phyloP scores from a whole-genome alignment of 352 stramenopile genomes.

The Blastocystis sp. region DNA sequence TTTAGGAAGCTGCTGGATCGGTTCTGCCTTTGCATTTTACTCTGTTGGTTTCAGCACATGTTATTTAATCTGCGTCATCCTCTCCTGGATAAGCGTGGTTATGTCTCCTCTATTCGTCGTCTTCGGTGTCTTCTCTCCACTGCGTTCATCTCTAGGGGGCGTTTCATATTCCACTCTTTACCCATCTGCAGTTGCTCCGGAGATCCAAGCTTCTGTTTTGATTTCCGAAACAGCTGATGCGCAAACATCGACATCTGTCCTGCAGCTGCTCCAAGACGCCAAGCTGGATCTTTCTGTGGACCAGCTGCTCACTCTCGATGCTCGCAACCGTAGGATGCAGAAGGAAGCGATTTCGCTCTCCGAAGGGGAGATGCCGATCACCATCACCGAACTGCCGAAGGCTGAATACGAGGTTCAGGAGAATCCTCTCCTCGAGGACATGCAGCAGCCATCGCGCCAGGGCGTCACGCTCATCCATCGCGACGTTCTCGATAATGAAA shows the following conservation, averaged over 20 bases:
- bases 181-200: not conserved
- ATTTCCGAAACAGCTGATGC: not conserved
- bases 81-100: slow-evolving; percentile 4
- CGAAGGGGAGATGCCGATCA: not conserved
- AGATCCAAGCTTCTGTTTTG: not conserved
- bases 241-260: not conserved
- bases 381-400: not conserved
- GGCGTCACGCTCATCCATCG: not conserved
- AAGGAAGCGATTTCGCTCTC: not conserved
- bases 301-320: not conserved
- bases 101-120: slow-evolving; percentile 7
- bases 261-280: not conserved
- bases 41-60: not conserved
- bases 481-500: not conserved
- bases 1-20: slow-evolving; percentile 43
- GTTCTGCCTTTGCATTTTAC: not conserved
- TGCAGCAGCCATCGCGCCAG: not conserved
- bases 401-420: not conserved
- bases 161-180: not conserved
- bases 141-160: not conserved
- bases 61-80: slow-evolving; percentile 35
- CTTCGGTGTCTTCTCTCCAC: not conserved
- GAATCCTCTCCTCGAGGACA: not conserved
- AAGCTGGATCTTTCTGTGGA: not conserved
- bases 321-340: not conserved